Conservation (phyloP, 345 rosid genomes). For the Mercurialis annua region DNA sequence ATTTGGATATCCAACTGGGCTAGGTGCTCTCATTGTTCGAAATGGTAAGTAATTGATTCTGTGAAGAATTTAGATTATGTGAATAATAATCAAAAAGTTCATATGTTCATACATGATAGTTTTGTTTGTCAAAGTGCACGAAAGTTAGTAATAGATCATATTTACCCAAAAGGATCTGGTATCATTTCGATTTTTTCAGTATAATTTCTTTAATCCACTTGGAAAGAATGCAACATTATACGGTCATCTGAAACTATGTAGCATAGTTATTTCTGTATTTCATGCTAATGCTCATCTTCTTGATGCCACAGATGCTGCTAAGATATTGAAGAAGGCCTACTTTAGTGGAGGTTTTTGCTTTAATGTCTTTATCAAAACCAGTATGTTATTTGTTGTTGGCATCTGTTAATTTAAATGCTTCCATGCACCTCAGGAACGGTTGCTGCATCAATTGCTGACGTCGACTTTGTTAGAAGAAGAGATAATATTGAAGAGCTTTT, state of each 20-base stretch:
- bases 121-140: neutral
- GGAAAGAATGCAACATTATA: neutral
- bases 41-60: constrained; percentile 55
- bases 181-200: neutral
- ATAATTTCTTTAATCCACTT: constrained; percentile 3
- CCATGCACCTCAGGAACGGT: constrained; percentile 69
- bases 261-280: neutral
- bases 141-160: neutral
- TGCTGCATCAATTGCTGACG: constrained; percentile 85
- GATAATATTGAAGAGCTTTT: constrained; percentile 75
- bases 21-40: constrained; percentile 84
- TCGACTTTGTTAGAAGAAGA: constrained; percentile 92
- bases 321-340: constrained; percentile 73
- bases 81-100: neutral
- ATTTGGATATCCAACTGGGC: constrained; percentile 99
- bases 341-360: constrained; percentile 85
- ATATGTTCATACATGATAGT: neutral
- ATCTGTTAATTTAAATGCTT: constrained; percentile 10
- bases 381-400: neutral
- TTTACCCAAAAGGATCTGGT: neutral
- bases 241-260: neutral
- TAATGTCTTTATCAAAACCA: constrained; percentile 12
- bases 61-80: neutral
- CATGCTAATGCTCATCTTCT: constrained; percentile 9
- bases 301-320: constrained; percentile 68